Conservation (phyloP, 139 green algal genomes). For the Coelastrella sp. region DNA sequence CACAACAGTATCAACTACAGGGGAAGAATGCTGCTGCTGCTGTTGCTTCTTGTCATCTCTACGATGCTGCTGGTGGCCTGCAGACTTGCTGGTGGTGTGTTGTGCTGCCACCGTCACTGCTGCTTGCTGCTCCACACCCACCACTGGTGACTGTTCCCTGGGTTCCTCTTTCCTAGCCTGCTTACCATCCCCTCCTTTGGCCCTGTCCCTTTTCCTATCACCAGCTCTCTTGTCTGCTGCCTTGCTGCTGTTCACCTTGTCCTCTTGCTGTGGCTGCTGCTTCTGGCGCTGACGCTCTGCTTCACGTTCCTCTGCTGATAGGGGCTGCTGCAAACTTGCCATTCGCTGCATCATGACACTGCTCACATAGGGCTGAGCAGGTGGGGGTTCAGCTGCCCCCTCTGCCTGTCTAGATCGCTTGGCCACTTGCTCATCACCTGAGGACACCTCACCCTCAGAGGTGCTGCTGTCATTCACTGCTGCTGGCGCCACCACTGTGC, state of each 20-base stretch:
- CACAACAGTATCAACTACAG: background rate
- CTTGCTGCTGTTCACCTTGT: background rate
- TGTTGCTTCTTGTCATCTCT: background rate
- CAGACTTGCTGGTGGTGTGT: no score
- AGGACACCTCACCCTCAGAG: background rate
- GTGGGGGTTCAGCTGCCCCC: background rate
- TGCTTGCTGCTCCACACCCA: background rate
- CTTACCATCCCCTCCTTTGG: background rate
- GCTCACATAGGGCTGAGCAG: constrained; percentile 19
- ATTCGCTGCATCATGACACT: constrained; percentile 24
- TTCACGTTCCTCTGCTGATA: constrained; percentile 23
- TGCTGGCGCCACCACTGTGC: constrained; percentile 14
- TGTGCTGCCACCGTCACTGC: background rate
- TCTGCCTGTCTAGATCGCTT: background rate
- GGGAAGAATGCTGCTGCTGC: background rate
- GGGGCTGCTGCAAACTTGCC: background rate
- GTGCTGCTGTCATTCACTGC: background rate
- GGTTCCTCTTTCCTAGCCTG: background rate
- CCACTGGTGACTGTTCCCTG: background rate
- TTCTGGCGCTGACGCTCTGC: background rate
- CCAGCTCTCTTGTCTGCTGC: background rate
- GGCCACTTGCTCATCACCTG: background rate
- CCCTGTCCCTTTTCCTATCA: background rate
- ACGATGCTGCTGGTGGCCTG: background rate
- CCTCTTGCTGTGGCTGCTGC: background rate